Conservation (phyloP, 23 red algal genomes). For the Gracilaria gracilis region DNA sequence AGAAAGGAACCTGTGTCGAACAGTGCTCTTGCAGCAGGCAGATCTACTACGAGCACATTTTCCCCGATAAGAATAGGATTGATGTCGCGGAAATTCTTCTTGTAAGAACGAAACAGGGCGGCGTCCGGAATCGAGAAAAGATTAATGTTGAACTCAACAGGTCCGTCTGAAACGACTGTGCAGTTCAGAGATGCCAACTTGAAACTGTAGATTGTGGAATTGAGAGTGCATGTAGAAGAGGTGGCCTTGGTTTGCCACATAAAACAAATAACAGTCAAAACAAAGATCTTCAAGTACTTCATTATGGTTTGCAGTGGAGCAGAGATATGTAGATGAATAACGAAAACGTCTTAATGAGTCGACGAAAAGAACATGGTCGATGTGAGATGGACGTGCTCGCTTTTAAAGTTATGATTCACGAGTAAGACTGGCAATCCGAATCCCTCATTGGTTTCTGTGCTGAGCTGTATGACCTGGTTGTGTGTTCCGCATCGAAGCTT, state of each 20-base stretch:
- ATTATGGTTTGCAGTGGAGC: not conserved
- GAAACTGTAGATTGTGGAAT: slow-evolving; percentile 18
- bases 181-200: slow-evolving; percentile 10
- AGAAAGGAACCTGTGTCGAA: slow-evolving; percentile 46
- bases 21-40: slow-evolving; percentile 28
- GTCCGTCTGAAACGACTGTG: slow-evolving; percentile 14
- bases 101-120: slow-evolving; percentile 30
- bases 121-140: slow-evolving; percentile 26
- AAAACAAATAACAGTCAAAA: not conserved
- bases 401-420: too few relatives aligned
- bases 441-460: too few relatives aligned
- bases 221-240: not conserved
- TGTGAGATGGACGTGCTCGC: too few relatives aligned
- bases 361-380: too few relatives aligned
- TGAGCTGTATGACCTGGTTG: too few relatives aligned
- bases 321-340: not conserved
- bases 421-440: too few relatives aligned
- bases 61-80: not conserved
- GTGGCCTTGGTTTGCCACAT: not conserved
- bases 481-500: too few relatives aligned
- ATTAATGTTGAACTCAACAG: not conserved
- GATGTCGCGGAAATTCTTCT: slow-evolving; percentile 23
- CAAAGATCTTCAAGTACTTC: not conserved
- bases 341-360: too few relatives aligned
- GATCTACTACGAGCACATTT: slow-evolving; percentile 40